A percentile compares a stretch with the other conserved stretches of the same genome.
phyloP scores from a whole-genome alignment of 2,329 filamentous ascomycete species.

The Pseudocercospora crystallina region DNA sequence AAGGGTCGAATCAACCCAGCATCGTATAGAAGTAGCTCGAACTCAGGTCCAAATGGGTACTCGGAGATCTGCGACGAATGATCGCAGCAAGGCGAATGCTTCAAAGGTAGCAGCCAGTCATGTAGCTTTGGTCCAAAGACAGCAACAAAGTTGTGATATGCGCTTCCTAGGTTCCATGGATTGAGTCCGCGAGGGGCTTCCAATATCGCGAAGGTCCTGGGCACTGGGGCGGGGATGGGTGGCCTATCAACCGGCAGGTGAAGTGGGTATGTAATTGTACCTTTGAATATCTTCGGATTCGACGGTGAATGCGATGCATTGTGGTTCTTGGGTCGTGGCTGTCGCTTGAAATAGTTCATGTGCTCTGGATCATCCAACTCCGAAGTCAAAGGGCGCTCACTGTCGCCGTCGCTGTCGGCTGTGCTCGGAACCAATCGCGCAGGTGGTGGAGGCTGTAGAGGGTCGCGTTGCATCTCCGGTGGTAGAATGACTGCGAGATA shows the following conservation, averaged over 20 bases:
- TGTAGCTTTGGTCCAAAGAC: constrained; percentile 72
- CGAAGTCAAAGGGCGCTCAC: constrained; percentile 31
- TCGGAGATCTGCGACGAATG: constrained; percentile 46
- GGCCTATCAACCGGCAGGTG: constrained; percentile 28
- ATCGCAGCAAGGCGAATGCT: constrained; percentile 69
- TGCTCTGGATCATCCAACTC: constrained; percentile 37
- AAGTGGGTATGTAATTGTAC: constrained; percentile 62
- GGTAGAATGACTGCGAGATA: constrained; percentile 74
- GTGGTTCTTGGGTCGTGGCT: constrained; percentile 17
- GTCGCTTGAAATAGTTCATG: constrained; percentile 31
- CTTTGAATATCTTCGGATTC: constrained; percentile 32
- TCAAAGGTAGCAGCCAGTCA: constrained; percentile 81
- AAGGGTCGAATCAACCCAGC: constrained; percentile 29
- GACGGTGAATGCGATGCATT: constrained; percentile 5
- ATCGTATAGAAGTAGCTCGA: constrained; percentile 34
- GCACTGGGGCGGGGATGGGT: constrained; percentile 34
- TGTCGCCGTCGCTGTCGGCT: constrained; percentile 20
- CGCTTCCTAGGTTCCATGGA: constrained; percentile 73
- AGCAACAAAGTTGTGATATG: constrained; percentile 67
- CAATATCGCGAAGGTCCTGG: constrained; percentile 75
- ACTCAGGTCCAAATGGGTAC: constrained; percentile 37
- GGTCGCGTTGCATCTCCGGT: constrained; percentile 33
- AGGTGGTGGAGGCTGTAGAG: constrained; percentile 21
- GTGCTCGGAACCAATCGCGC: constrained; percentile 11
- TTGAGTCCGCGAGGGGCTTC: constrained; percentile 73